Percentiles rank a stretch among this genome's conserved stretches.
phyloP scores from a whole-genome alignment of 2,329 filamentous ascomycete species.

The Penicillium sp. region DNA sequence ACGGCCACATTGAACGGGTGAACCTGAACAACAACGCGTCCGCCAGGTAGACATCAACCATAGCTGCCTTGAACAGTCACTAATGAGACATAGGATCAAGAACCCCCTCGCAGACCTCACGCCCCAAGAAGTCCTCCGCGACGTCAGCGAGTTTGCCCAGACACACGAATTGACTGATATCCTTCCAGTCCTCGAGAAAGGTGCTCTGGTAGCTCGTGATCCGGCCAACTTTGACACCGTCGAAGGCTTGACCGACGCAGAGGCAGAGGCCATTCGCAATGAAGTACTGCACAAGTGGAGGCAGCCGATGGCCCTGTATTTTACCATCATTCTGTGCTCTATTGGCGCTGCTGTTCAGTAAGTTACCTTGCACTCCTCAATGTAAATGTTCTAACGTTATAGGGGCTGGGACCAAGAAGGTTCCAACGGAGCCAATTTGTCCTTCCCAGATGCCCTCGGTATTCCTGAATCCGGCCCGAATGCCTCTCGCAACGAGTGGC shows the following conservation, averaged over 20 bases:
- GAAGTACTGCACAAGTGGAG: conserved; percentile 49
- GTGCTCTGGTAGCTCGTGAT: conserved; percentile 49
- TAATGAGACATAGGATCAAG: conserved; percentile 42
- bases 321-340: conserved; percentile 50
- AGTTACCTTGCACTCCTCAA: conserved; percentile 18
- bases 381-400: conserved; percentile 10
- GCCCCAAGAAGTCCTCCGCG: conserved; percentile 32
- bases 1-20: conserved; percentile 21
- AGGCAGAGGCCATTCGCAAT: conserved; percentile 40
- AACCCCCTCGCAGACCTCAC: conserved; percentile 44
- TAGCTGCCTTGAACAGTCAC: no score
- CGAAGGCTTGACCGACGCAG: conserved; percentile 39
- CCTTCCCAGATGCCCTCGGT: conserved; percentile 45
- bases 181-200: conserved; percentile 42
- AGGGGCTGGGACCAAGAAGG: conserved; percentile 51
- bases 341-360: conserved; percentile 51
- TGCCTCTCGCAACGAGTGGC: conserved; percentile 49
- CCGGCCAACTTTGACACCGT: conserved; percentile 44
- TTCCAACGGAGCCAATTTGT: conserved; percentile 52
- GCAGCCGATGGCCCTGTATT: conserved; percentile 47
- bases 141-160: conserved; percentile 43
- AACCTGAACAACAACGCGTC: conserved; percentile 26
- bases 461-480: conserved; percentile 40
- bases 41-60: conserved; percentile 21
- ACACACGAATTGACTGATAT: conserved; percentile 40